Conservation (phyloP, 2,329 filamentous ascomycete species). For the Sporothrix humicola region DNA sequence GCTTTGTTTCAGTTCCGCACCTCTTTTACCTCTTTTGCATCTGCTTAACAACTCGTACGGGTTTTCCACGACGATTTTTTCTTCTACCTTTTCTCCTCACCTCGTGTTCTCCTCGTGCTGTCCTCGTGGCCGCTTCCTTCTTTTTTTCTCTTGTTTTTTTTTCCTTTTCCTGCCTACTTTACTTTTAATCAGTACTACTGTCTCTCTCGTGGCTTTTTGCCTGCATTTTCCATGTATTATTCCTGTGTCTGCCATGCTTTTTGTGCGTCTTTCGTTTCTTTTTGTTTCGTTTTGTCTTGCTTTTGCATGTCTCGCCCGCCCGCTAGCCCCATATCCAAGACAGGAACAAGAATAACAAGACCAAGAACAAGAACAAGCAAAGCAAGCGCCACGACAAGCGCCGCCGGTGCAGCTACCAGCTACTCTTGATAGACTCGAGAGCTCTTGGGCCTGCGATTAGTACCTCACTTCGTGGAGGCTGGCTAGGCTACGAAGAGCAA, state of each 20-base stretch:
- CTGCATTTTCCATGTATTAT: too few species aligned
- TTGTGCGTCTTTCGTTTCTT: background rate
- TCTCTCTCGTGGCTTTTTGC: too few species aligned
- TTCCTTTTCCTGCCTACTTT: background rate
- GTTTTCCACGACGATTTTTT: background rate
- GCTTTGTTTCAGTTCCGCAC: slow-evolving; percentile 12
- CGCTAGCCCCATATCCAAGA: background rate
- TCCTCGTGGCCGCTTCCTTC: background rate
- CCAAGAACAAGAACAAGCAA: background rate
- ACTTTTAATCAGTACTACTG: too few species aligned
- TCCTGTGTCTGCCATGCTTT: background rate
- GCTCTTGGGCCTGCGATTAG: too few species aligned
- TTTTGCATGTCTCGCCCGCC: background rate
- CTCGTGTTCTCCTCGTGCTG: background rate
- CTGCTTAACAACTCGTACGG: background rate
- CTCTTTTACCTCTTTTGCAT: background rate
- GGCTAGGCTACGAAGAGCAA: too few species aligned
- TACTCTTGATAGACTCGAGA: background rate
- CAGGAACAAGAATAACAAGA: background rate
- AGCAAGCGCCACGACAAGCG: slow-evolving; percentile 5
- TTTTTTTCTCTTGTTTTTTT: background rate
- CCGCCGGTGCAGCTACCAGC: background rate
- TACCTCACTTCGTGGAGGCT: too few species aligned
- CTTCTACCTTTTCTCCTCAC: background rate
- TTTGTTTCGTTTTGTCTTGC: background rate